phyloP scores from a whole-genome alignment of 257 asterid genomes.

The Solanum sejunctum region DNA sequence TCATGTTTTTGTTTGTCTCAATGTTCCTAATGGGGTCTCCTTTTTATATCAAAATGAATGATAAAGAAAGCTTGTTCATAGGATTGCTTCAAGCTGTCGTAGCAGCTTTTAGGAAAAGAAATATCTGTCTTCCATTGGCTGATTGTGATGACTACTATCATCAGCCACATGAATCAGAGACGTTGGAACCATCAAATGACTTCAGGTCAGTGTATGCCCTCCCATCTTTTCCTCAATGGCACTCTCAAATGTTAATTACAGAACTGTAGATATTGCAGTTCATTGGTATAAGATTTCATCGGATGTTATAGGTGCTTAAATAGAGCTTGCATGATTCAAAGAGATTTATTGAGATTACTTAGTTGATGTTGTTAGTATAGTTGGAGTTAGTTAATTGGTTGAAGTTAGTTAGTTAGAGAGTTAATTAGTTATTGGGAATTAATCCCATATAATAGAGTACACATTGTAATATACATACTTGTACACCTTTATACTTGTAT shows the following conservation, averaged over 20 bases:
- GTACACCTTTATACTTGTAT: no score
- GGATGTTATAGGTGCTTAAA: neutral
- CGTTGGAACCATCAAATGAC: neutral
- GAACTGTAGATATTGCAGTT: neutral
- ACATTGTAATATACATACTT: no score
- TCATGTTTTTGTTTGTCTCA: constrained; percentile 4
- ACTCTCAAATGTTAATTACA: neutral
- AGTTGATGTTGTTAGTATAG: no score
- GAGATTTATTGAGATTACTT: no score
- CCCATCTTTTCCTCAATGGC: neutral
- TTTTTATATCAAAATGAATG: constrained; percentile 1
- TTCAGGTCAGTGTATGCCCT: neutral
- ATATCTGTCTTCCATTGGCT: neutral
- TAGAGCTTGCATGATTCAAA: constrained; percentile 2
- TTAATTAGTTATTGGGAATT: no score
- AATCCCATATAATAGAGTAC: no score
- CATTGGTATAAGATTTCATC: neutral
- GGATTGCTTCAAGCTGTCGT: constrained; percentile 10
- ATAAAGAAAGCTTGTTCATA: constrained; percentile 1
- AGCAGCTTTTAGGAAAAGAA: constrained; percentile 11
- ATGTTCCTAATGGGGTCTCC: constrained; percentile 3
- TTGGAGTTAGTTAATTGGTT: no score
- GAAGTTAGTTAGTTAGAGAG: no score
- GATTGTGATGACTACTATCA: neutral
- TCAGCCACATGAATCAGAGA: neutral